Conservation (phyloP, 1,139 yeast genomes). For the Suhomyces guaymorum region DNA sequence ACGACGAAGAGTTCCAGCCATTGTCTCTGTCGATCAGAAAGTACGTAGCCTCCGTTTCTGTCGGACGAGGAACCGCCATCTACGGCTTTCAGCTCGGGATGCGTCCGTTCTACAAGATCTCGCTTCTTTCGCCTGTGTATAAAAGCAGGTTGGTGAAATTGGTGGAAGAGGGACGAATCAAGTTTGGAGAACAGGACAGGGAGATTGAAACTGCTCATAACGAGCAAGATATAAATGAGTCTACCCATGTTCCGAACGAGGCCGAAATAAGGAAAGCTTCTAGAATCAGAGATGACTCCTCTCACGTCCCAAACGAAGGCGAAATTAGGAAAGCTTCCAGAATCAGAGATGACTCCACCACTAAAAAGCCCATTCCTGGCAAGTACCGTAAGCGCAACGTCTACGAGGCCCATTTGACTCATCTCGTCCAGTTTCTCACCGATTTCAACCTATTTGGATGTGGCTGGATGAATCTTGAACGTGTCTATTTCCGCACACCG, state of each 20-base stretch:
- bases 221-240: too few species aligned
- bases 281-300: too few species aligned
- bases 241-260: too few species aligned
- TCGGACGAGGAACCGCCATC: slow-evolving; percentile 74
- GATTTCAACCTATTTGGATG: slow-evolving; percentile 88
- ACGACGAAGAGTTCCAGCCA: slow-evolving; percentile 12
- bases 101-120: slow-evolving; percentile 64
- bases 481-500: slow-evolving; percentile 15
- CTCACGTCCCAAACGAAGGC: too few species aligned
- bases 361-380: background rate
- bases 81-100: slow-evolving; percentile 80
- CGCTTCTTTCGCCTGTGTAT: slow-evolving; percentile 64
- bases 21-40: slow-evolving; percentile 20
- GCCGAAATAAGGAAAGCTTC: too few species aligned
- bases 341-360: too few species aligned
- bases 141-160: slow-evolving; percentile 60
- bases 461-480: slow-evolving; percentile 58
- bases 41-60: slow-evolving; percentile 64
- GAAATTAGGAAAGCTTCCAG: too few species aligned
- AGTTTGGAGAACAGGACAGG: slow-evolving; percentile 17
- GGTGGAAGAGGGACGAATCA: slow-evolving; percentile 10
- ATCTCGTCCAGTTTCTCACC: slow-evolving; percentile 68
- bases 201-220: too few species aligned
- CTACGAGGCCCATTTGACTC: slow-evolving; percentile 83
- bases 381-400: slow-evolving; percentile 16